A percentile compares a stretch with the other conserved stretches of the same genome.
These are phyloP conservation scores for Candida sonorensis DNA, from an alignment of 805 yeast species.

Conservation along the genomic window DNA sequence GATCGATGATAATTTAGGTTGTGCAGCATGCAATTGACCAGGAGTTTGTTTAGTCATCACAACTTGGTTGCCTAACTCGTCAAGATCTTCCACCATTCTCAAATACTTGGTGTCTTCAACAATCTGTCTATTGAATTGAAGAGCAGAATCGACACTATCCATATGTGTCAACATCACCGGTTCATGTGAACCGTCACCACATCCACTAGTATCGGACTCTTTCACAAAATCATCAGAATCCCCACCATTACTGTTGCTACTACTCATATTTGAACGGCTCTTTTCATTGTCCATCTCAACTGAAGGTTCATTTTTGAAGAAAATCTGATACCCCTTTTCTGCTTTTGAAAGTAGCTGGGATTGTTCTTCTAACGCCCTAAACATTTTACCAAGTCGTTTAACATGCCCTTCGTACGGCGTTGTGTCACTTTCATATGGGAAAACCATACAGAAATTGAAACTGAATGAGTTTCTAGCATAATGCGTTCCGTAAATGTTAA, in stretches of 20 bases:
- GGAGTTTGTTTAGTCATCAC: constrained; percentile 18
- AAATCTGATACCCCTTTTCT: constrained; percentile 36
- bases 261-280: constrained; percentile 2
- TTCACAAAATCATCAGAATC: too few relatives aligned
- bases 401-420: constrained; percentile 84
- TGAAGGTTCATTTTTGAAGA: constrained; percentile 28
- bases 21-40: constrained; percentile 11
- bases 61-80: constrained; percentile 19
- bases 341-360: constrained; percentile 61
- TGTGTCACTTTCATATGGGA: constrained; percentile 73
- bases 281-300: constrained; percentile 7
- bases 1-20: constrained; percentile 39
- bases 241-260: neutral
- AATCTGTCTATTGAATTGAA: constrained; percentile 7
- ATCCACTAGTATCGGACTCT: too few relatives aligned
- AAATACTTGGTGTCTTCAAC: constrained; percentile 21
- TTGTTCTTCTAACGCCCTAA: constrained; percentile 86
- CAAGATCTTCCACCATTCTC: constrained; percentile 24
- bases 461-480: constrained; percentile 90
- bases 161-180: constrained; percentile 1
- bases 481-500: constrained; percentile 61
- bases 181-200: neutral
- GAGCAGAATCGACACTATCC: constrained; percentile 2
- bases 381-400: constrained; percentile 79
- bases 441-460: constrained; percentile 90